Evolutionary conservation across 2,329 filamentous ascomycete species (phyloP).

Genomic region (Fusarium anguioides): DNA sequence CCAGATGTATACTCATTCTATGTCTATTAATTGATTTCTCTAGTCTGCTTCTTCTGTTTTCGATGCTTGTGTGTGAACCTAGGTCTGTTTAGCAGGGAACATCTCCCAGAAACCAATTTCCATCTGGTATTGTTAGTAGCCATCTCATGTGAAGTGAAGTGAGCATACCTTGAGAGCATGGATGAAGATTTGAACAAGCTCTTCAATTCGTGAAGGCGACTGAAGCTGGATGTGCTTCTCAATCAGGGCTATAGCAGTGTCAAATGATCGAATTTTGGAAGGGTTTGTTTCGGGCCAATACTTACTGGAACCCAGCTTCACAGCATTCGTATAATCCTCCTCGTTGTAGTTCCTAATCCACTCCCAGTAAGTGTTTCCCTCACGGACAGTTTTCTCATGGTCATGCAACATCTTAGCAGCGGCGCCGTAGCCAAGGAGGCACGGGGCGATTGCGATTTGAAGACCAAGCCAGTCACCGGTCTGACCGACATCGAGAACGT

Average conservation of each 20-base stretch:
- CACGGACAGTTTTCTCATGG: conserved; percentile 68
- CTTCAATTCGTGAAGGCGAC: conserved; percentile 80
- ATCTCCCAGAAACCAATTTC: conserved; percentile 67
- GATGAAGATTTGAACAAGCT: conserved; percentile 85
- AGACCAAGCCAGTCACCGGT: conserved; percentile 89
- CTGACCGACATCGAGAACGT: conserved; percentile 88
- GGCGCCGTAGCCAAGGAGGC: conserved; percentile 87
- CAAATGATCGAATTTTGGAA: not conserved
- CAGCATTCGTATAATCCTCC: conserved; percentile 80
- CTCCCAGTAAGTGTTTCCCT: conserved; percentile 82
- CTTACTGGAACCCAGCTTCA: conserved; percentile 76
- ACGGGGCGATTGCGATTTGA: conserved; percentile 86
- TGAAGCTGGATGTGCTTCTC: conserved; percentile 80
- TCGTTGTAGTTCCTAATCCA: conserved; percentile 93
- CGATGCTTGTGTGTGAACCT: not conserved
- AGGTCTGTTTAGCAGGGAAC: conserved; percentile 54
- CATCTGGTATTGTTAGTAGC: conserved; percentile 52
- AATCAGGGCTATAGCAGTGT: conserved; percentile 68
- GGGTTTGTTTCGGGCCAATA: not conserved
- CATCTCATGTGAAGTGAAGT: not conserved
- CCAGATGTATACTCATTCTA: conserved; percentile 35
- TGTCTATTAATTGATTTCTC: conserved; percentile 31
- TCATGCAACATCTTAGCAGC: conserved; percentile 78
- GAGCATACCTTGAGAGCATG: conserved; percentile 80
- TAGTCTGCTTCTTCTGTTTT: not conserved